Evolutionary conservation across 257 asterid genomes (phyloP).

Genomic region (Capsicum pubescens): DNA sequence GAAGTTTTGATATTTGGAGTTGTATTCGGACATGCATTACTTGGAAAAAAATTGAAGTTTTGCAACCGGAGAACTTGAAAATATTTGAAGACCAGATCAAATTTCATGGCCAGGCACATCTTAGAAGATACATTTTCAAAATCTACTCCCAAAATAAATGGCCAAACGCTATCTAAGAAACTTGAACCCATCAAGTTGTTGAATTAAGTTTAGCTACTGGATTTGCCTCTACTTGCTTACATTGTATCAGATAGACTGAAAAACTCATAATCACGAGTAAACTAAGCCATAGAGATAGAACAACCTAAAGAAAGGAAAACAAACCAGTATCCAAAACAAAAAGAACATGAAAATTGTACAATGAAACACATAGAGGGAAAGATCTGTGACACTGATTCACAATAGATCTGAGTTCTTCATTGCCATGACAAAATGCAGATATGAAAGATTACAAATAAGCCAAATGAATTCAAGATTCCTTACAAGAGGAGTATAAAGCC

Average conservation of each 20-base stretch:
- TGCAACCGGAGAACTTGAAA: background rate
- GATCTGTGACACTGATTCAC: slow-evolving; percentile 32
- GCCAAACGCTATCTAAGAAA: background rate
- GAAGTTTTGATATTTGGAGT: too few relatives aligned
- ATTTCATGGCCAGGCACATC: too few relatives aligned
- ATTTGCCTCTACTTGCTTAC: background rate
- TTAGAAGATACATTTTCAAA: background rate
- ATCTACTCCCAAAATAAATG: background rate
- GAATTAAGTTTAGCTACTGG: background rate
- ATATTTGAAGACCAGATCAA: background rate
- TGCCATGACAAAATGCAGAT: slow-evolving; percentile 32
- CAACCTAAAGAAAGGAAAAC: background rate
- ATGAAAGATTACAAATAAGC: background rate
- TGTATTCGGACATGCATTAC: too few relatives aligned
- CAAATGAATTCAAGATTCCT: slow-evolving; percentile 43
- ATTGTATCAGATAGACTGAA: background rate
- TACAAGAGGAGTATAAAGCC: slow-evolving; percentile 98
- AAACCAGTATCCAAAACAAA: background rate
- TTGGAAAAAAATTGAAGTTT: too few relatives aligned
- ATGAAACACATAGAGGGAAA: slow-evolving; percentile 28
- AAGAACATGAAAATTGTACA: background rate
- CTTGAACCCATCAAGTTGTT: background rate
- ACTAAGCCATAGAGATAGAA: background rate
- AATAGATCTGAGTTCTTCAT: slow-evolving; percentile 56
- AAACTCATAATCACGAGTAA: background rate